phyloP scores from a whole-genome alignment of 1,139 yeast species.

The Trichomonascaceae sp. region DNA sequence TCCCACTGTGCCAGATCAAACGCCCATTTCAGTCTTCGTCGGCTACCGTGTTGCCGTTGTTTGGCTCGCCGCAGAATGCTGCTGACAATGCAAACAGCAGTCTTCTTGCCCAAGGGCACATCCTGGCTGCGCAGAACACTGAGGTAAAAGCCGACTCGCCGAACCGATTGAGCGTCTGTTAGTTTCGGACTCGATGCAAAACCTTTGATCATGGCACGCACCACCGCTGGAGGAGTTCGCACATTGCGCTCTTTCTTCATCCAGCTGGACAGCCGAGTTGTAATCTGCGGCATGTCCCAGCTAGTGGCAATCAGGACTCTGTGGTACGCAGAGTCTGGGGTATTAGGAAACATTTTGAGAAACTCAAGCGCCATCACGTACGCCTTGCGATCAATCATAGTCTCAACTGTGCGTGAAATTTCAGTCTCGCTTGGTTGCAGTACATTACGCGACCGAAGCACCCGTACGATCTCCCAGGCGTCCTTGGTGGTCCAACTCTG shows the following conservation, averaged over 20 bases:
- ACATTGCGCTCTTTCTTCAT: constrained; percentile 6
- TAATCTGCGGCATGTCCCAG: constrained; percentile 7
- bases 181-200: constrained; percentile 10
- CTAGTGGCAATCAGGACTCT: constrained; percentile 7
- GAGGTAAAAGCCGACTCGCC: constrained; percentile 9
- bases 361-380: constrained; percentile 7
- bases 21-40: constrained; percentile 13
- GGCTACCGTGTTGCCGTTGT: constrained; percentile 10
- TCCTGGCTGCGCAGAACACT: constrained; percentile 9
- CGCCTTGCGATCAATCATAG: no score
- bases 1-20: constrained; percentile 12
- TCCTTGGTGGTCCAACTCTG: no score
- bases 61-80: constrained; percentile 8
- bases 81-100: constrained; percentile 9
- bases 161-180: constrained; percentile 9
- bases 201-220: constrained; percentile 11
- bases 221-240: constrained; percentile 8
- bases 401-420: no score
- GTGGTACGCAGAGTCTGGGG: constrained; percentile 6
- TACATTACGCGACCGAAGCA: no score
- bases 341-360: constrained; percentile 5
- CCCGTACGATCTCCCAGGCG: no score
- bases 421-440: no score
- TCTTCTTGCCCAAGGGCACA: constrained; percentile 6
- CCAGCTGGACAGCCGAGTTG: constrained; percentile 9